A percentile compares a stretch with the other conserved stretches of the same genome.
Evolutionary conservation across 78 protist genomes (phyloP).

Genomic region (Dictyostelium capitatum): DNA sequence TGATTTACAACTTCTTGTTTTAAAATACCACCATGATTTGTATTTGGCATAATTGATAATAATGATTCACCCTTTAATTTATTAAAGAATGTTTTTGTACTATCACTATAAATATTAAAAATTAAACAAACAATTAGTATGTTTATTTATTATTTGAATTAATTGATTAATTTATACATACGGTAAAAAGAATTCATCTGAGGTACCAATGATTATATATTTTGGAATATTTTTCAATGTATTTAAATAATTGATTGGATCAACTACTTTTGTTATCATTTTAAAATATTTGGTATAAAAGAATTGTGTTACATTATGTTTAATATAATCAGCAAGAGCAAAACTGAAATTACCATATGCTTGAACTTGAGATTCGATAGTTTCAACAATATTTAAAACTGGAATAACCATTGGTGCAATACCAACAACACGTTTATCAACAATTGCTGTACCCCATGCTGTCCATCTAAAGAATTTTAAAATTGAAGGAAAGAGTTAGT

Average conservation of each 20-base stretch:
- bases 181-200: constrained; percentile 65
- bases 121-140: too few species aligned
- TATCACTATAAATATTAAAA: constrained; percentile 48
- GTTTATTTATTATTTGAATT: too few species aligned
- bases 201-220: constrained; percentile 23
- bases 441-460: constrained; percentile 68
- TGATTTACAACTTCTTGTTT: not conserved
- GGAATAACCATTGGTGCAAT: constrained; percentile 76
- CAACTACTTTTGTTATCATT: constrained; percentile 32
- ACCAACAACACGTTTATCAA: constrained; percentile 75
- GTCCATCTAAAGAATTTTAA: constrained; percentile 26
- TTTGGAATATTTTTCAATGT: constrained; percentile 12
- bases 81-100: constrained; percentile 22
- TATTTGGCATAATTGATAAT: constrained; percentile 8
- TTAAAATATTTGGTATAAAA: constrained; percentile 3
- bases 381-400: constrained; percentile 27
- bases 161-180: too few species aligned
- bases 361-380: constrained; percentile 29
- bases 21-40: not conserved
- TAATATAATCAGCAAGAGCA: constrained; percentile 31
- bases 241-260: constrained; percentile 32
- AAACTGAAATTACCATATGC: constrained; percentile 54
- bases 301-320: not conserved
- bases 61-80: constrained; percentile 24
- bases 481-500: not conserved